These are phyloP conservation scores for button mushroom (Agaricus bisporus) DNA, from an alignment of 768 basidiomycete genomes.

Conservation along the genomic window DNA sequence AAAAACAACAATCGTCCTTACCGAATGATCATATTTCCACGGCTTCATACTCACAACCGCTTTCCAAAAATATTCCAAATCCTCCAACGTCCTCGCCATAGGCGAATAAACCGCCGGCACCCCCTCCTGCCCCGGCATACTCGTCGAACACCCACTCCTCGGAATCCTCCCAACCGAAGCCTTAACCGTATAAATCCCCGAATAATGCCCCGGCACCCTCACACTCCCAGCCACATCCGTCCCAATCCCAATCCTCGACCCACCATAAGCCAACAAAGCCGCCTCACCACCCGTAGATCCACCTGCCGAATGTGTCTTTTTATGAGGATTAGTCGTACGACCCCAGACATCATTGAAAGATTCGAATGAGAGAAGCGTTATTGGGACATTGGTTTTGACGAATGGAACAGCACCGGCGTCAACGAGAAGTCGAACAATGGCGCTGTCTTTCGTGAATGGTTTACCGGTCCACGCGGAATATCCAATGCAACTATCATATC, in stretches of 20 bases:
- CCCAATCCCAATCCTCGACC: constrained; percentile 57
- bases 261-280: constrained; percentile 55
- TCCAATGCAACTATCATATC: constrained; percentile 54
- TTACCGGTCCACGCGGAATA: constrained; percentile 45
- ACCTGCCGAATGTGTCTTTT: constrained; percentile 47
- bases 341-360: constrained; percentile 55
- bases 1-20: constrained; percentile 16
- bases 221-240: constrained; percentile 69
- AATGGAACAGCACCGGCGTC: constrained; percentile 62
- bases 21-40: constrained; percentile 57
- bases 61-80: constrained; percentile 60
- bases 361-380: constrained; percentile 55
- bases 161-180: constrained; percentile 42
- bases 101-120: constrained; percentile 49
- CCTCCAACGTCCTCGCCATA: constrained; percentile 54
- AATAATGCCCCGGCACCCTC: constrained; percentile 59
- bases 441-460: constrained; percentile 40
- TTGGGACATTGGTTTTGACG: constrained; percentile 62
- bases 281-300: constrained; percentile 68
- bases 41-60: constrained; percentile 55
- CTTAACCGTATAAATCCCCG: constrained; percentile 56
- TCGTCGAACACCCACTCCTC: constrained; percentile 36
- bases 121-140: constrained; percentile 56
- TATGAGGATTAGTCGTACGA: constrained; percentile 55
- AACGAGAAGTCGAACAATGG: constrained; percentile 44